Percentiles rank a stretch among this genome's conserved stretches.
phyloP scores from a whole-genome alignment of 306 rosid species.

The Pyrus betulifolia region DNA sequence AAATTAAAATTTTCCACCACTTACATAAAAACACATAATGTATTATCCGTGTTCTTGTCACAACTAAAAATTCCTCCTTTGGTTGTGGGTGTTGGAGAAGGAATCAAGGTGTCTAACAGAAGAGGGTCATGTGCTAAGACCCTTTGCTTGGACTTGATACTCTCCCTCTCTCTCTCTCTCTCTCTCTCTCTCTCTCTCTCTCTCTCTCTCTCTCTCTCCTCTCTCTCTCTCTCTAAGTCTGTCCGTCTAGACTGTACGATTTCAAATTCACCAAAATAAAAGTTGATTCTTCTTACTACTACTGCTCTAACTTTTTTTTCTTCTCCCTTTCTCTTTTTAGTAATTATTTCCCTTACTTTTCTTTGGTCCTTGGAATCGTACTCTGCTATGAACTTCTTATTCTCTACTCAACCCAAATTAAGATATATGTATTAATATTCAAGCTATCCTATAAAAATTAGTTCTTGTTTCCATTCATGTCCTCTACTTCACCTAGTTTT shows the following conservation, averaged over 20 bases:
- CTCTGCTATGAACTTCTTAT: neutral
- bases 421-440: neutral
- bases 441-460: neutral
- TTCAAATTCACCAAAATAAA: slow-evolving; percentile 65
- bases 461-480: neutral
- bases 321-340: slow-evolving; percentile 26
- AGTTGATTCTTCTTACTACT: slow-evolving; percentile 74
- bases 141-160: slow-evolving; percentile 12
- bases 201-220: neutral
- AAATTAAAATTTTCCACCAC: too few species aligned
- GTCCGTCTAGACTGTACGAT: slow-evolving; percentile 30
- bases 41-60: too few species aligned
- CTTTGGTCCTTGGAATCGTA: slow-evolving; percentile 7
- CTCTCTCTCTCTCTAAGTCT: neutral
- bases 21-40: too few species aligned
- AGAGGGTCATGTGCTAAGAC: slow-evolving; percentile 88
- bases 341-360: slow-evolving; percentile 23
- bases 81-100: slow-evolving; percentile 22
- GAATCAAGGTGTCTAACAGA: slow-evolving; percentile 79
- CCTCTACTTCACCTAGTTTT: too few species aligned
- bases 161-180: neutral
- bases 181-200: neutral
- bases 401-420: neutral
- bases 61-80: neutral
- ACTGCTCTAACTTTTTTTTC: slow-evolving; percentile 6